Base-by-base conservation (phyloP, 805 yeast species). In the Maudiozyma bulderi region DNA sequence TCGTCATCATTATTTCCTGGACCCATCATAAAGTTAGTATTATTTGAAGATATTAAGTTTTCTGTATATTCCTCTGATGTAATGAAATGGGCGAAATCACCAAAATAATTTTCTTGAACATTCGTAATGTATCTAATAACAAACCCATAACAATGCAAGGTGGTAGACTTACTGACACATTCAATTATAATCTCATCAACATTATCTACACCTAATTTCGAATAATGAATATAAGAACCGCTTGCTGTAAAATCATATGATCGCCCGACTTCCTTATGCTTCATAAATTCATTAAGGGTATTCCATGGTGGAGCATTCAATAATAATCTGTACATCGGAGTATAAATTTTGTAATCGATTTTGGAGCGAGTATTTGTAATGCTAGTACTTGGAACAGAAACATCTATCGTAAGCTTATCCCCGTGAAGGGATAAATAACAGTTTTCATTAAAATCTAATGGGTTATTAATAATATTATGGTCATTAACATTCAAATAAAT, bases 261-360 rank as follows among this genome's bases (percentile, higher is more conserved):
- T 52, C 80, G 70, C 0, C 96, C 98, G 52, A 88, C 73, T 13
- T 76, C 75, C 15, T 75, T 77, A 10, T 75, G 67, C 44, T 75
- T 74, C 69, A 86, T 63, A 55, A 91, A 91, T 44, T 84, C 82
- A 48, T 81, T 77, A 29, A 81, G 69, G 0, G 98, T 90, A 59
- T 88, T 95, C 96, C 98, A 93, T 1, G 91, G 84, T 0, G 99
- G 98, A 0, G 93, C 79, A 50, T 81, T 84, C 2, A 90, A 62
- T 0, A 77, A 69, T 44, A 93, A 58, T 44, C 81, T 76, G 54
- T 88, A 78, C 44, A 67, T 67, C 0, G 86, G 79, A 0, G 95
- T 82, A 3, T 54, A 53, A 2, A 84, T 54, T 1, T 66, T 64
- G 56, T 73, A 86, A 13, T 73, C 67, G 13, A 84, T 69, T 0